These are phyloP conservation scores for Pogostemon cablin DNA, from an alignment of 257 asterid genomes.

Conservation along the genomic window DNA sequence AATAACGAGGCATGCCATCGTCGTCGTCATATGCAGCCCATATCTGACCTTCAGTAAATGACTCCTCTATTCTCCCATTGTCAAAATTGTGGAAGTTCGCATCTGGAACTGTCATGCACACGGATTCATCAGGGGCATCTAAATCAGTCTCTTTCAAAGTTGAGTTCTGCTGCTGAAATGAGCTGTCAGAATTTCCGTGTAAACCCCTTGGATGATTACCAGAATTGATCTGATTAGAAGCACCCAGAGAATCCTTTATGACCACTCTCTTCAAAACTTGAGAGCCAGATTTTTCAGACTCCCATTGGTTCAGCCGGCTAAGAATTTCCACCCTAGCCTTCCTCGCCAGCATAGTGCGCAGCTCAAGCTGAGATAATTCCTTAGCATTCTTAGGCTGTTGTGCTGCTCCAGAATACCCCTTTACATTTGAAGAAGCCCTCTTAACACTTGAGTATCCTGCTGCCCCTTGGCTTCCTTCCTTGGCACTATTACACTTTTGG, in stretches of 20 bases:
- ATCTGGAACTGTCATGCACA: constrained; percentile 62
- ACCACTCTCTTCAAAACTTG: constrained; percentile 30
- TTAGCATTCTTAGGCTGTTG: constrained; percentile 25
- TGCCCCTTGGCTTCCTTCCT: constrained; percentile 31
- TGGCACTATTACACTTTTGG: constrained; percentile 15
- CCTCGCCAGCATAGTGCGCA: constrained; percentile 40
- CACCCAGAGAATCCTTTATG: constrained; percentile 27
- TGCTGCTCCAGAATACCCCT: constrained; percentile 29
- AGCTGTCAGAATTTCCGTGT: constrained; percentile 15
- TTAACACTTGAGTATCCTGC: constrained; percentile 26
- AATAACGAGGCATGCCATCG: constrained; percentile 81
- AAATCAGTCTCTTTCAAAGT: constrained; percentile 29
- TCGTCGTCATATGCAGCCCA: constrained; percentile 79
- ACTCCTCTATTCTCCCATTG: constrained; percentile 50
- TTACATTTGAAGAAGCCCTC: constrained; percentile 32
- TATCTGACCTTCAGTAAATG: constrained; percentile 56
- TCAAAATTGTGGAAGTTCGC: constrained; percentile 68
- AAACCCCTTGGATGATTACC: constrained; percentile 23
- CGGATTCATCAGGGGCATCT: constrained; percentile 35
- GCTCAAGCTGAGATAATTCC: constrained; percentile 39
- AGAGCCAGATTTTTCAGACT: constrained; percentile 32
- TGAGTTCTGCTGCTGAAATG: constrained; percentile 28
- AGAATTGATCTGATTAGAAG: constrained; percentile 21
- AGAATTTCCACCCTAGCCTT: constrained; percentile 54
- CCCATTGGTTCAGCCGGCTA: constrained; percentile 43